Base-by-base conservation (phyloP, 2,329 filamentous ascomycete species). In the Fusarium nodosum region DNA sequence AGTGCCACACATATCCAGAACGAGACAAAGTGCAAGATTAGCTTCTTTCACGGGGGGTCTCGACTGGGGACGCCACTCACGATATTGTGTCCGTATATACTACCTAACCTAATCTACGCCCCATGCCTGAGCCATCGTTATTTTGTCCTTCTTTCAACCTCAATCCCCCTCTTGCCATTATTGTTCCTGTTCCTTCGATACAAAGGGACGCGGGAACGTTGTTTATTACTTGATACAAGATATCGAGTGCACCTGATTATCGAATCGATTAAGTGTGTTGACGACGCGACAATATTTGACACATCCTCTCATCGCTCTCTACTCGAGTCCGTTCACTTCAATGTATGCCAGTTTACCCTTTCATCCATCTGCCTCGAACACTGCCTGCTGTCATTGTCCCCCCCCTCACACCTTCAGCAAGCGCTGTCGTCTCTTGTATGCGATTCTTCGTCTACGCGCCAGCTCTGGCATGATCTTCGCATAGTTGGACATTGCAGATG, bases 21-120 rank as follows among this genome's bases (percentile, higher is more conserved):
- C 50, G 50, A 68, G 65, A 57, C 67, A 67, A 71, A 64, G 58
- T 55, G 53, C 42, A 66, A 55, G 47, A 54, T 53, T 70, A 69
- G 66, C 66, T 68, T 68, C 66, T 50, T 52, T 41, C 22, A 41
- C 52, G 56, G 56, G 48, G 60, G 60, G 22, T 26, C 48, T 52
- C 11, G 48, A 39, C 34, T 52, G 38, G 56, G 34, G 44, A 30
- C 66, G 66, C 67, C 67, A 69, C 58, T 70, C 63, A 71, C 67
- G 67, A 68, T 67, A 59, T 55, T 45, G 30, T 46, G 48, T 31
- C 28, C 48, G 20, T 46, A 31, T 20, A 50, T 46, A 28, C 36
- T 52, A 39, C 50, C 24, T 24, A 46, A n/a, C 38, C 36, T 41
- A 52, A 52, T 52, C 33, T 36, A 39, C 31, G 41, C 52, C 59